Evolutionary conservation across 257 asterid genomes (phyloP), one percentile per base, ranked within the genome.

Genomic region (Solanum ossicruentum): DNA sequence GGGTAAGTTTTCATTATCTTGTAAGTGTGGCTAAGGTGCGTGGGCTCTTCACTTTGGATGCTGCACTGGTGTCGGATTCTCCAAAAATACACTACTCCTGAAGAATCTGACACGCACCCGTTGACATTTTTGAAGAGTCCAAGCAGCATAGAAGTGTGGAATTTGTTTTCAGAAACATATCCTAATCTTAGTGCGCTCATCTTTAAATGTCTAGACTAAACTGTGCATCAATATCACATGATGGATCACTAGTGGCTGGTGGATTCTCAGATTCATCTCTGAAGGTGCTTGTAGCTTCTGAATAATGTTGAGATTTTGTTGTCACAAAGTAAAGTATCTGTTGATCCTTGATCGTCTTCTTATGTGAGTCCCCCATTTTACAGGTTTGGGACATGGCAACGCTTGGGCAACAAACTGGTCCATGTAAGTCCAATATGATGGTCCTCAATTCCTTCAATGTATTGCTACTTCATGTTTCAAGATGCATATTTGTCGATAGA

Each of bases 311-410:
- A 80, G 15, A n/a, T 79, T 58, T 60, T 11, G 61, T 69, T 84
- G 28, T 60, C 56, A n/a, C 47, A 55, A 32, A 72, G 61, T 83
- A 45, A 61, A 7, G 41, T 87, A 26, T 47, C 57, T 26, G 26
- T 18, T 84, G 70, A 61, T 89, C 63, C 17, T 84, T 81, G 71
- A 49, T 45, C 80, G 39, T 39, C 71, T 90, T 85, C 87, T 87
- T 75, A 89, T 82, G 84, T 65, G 15, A 85, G 70, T 84, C 41
- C 73, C 83, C 63, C 80, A 52, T 87, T 87, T 85, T 84, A 73
- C 93, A 95, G 99, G 94, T 97, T 54, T 97, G 99, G 99, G 99
- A 97, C 91, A 97, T 97, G 97, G 96, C 98, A 84, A 95, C 93
- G 92, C 95, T 97, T 86, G 99, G 98, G 87, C 98, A 95, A 84